phyloP scores from a whole-genome alignment of 345 rosid genomes.

The Acer negundo region DNA sequence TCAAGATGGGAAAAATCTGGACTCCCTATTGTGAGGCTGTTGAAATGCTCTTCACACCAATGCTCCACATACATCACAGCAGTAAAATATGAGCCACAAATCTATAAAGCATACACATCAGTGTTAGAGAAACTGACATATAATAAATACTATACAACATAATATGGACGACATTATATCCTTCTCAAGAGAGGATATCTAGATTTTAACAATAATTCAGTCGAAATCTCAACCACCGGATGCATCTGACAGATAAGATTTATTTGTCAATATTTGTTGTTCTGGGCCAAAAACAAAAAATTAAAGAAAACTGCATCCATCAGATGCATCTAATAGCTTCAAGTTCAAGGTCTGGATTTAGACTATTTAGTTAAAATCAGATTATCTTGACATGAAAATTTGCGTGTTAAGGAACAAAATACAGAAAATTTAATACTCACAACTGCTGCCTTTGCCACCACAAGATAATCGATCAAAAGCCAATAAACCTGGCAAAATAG shows the following conservation, averaged over 20 bases:
- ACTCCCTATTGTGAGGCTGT: constrained; percentile 66
- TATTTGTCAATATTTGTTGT: background rate
- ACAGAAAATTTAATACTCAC: constrained; percentile 46
- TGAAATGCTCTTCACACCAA: constrained; percentile 94
- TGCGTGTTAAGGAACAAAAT: background rate
- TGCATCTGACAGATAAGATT: background rate
- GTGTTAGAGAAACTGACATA: constrained; percentile 6
- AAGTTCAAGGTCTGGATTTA: background rate
- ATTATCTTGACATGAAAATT: background rate
- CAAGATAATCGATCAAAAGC: constrained; percentile 85
- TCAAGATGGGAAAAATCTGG: constrained; percentile 90
- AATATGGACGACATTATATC: background rate
- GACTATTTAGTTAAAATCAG: background rate
- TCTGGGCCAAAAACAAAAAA: background rate
- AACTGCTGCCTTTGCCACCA: constrained; percentile 81
- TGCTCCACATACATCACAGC: constrained; percentile 89
- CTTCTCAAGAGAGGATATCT: background rate
- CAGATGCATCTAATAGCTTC: background rate
- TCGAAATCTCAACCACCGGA: background rate
- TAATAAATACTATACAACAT: background rate
- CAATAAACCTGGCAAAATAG: constrained; percentile 74
- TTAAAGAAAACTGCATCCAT: background rate
- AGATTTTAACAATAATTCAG: background rate
- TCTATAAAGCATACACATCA: constrained; percentile 39
- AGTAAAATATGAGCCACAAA: constrained; percentile 84